Evolutionary conservation across 345 rosid species (phyloP), one percentile per base, ranked within the genome.

Genomic region (Ceriops decandra): DNA sequence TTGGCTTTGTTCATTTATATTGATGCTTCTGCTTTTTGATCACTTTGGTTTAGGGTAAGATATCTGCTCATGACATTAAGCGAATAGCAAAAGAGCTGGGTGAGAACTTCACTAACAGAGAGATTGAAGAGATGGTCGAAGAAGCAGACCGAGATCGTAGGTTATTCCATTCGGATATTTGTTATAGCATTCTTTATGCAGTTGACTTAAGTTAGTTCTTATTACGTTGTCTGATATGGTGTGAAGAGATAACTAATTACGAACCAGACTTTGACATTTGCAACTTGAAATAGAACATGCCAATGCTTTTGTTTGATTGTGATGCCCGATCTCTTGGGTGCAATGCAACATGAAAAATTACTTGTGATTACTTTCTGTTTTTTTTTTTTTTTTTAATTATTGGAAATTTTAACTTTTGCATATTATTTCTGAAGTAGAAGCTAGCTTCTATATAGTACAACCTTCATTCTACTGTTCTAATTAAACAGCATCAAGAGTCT

Each of bases 81-180:
- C 61, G 42, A 33, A 87, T 86, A 53, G 82, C 96, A 0, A 90
- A 83, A 76, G 96, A 95, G 61, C 80, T 95, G 28, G 96, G 96
- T 6, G 92, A 88, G 79, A 74, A 58, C 82, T 86, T 91, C 82
- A 75, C 90, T 17, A 88, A 88, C 52, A 70, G 62, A 65, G 97
- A 95, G 22, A 88, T 91, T 16, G 72, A 76, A 46, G 96, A 90
- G 65, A 91, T 95, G 98, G 79, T 91, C 19, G 83, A 83, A 64
- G 96, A 87, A 84, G 98, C 99, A 11, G 95, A 95, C 68, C 78
- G 76, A 57, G 90, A 88, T 75, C 76, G 97, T 95, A 83, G 87
- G 88, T 77, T 64, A 33, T 5, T 26, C 17, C 28, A 28, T 21
- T 60, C 24, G 0, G 20, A 15, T 51, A 21, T 5, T 64, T 42